These are phyloP conservation scores for Hypoxylon rickii DNA, from an alignment of 495 filamentous ascomycete species.

Conservation along the genomic window DNA sequence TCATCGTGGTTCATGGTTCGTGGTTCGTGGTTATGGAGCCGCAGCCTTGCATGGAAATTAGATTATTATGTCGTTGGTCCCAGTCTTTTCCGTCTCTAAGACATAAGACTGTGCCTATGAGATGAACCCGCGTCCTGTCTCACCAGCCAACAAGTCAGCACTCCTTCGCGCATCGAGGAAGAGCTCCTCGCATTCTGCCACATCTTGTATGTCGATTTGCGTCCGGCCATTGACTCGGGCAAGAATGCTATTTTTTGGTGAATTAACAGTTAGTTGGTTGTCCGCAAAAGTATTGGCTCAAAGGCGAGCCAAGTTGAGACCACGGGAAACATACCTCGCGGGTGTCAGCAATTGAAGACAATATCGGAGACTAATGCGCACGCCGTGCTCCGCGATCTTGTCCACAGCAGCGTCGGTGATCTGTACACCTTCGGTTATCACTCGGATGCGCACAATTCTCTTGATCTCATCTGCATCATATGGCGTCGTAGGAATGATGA, in stretches of 20 bases:
- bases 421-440: constrained; percentile 76
- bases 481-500: constrained; percentile 91
- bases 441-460: constrained; percentile 81
- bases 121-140: constrained; percentile 65
- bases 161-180: constrained; percentile 90
- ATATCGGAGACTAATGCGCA: constrained; percentile 86
- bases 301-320: background rate
- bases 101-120: constrained; percentile 42
- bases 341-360: constrained; percentile 91
- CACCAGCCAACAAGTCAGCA: constrained; percentile 69
- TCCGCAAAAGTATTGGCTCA: background rate
- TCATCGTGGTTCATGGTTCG: constrained; percentile 4
- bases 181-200: constrained; percentile 85
- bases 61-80: constrained; percentile 39
- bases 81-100: constrained; percentile 18
- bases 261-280: constrained; percentile 5
- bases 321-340: constrained; percentile 55
- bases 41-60: constrained; percentile 38
- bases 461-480: constrained; percentile 87
- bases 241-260: constrained; percentile 57
- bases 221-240: constrained; percentile 66
- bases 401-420: constrained; percentile 83
- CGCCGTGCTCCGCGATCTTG: constrained; percentile 82
- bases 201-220: constrained; percentile 79
- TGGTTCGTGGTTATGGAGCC: constrained; percentile 17